Conservation (phyloP, 73 alveolate species). For the Blepharisma japonicum region DNA sequence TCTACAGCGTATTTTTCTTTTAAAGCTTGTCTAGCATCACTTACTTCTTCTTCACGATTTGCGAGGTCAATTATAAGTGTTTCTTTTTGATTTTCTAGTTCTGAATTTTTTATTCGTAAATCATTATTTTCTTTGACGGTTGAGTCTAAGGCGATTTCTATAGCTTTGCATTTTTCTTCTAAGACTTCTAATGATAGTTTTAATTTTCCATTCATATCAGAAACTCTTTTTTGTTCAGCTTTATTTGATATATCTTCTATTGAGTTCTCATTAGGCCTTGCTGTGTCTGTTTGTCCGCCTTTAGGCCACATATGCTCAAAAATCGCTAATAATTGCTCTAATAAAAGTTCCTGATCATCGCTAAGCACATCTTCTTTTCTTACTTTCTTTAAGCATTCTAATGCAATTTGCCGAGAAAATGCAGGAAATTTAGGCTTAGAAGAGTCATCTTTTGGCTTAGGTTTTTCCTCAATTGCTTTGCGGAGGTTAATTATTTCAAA, state of each 20-base stretch:
- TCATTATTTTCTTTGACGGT: constrained; percentile 3
- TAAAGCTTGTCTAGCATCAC: neutral
- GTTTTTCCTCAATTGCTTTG: neutral
- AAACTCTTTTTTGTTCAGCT: neutral
- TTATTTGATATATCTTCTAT: neutral
- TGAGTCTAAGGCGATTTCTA: neutral
- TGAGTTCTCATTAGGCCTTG: neutral
- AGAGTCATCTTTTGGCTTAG: neutral
- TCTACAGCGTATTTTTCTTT: constrained; percentile 18
- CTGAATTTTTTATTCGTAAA: neutral
- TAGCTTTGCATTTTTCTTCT: constrained; percentile 22
- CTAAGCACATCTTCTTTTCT: neutral
- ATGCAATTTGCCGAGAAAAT: neutral
- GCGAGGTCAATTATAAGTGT: constrained; percentile 13
- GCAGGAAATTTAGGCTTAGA: neutral
- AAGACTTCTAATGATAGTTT: neutral
- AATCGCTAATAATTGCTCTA: constrained; percentile 5
- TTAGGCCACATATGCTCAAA: constrained; percentile 18
- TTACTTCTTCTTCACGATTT: constrained; percentile 20
- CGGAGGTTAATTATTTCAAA: neutral
- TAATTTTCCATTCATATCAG: neutral
- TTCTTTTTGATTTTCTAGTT: constrained; percentile 17
- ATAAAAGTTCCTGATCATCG: neutral
- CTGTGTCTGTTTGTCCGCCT: neutral
- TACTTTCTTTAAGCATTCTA: neutral